Percentiles rank a stretch among this genome's conserved stretches.
Evolutionary conservation across 352 stramenopile species (phyloP).

Genomic region (Pythium dissimile): DNA sequence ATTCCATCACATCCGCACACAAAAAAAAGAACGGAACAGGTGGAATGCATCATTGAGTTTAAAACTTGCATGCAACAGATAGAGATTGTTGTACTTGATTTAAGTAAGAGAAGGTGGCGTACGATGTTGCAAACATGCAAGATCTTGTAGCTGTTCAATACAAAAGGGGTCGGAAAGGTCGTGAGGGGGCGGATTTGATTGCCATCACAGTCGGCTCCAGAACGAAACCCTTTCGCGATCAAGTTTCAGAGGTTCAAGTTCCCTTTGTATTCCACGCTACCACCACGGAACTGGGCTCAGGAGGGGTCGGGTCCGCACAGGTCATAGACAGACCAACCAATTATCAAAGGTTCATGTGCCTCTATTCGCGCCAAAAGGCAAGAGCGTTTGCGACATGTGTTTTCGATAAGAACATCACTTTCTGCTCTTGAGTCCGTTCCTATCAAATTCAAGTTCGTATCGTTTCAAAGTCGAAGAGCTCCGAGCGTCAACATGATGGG

Average conservation of each 20-base stretch:
- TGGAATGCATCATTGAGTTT: background rate
- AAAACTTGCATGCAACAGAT: no score
- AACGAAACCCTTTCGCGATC: conserved; percentile 30
- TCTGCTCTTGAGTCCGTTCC: background rate
- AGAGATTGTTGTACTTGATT: conserved; percentile 9
- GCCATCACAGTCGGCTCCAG: conserved; percentile 15
- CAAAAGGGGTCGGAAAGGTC: conserved; percentile 27
- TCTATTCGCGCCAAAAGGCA: background rate
- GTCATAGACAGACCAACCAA: background rate
- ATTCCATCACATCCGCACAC: conserved; percentile 2
- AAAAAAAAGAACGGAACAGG: conserved; percentile 22
- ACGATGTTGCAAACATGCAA: background rate
- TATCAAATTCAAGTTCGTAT: background rate
- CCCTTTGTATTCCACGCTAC: background rate
- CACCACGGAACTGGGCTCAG: conserved; percentile 2
- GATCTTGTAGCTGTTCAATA: conserved; percentile 1
- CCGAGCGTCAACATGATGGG: conserved; percentile 8
- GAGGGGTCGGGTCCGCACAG: conserved; percentile 16
- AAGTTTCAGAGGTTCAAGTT: conserved; percentile 25
- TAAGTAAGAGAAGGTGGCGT: background rate
- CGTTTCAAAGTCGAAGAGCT: background rate
- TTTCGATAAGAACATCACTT: conserved; percentile 4
- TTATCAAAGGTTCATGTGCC: conserved; percentile 2
- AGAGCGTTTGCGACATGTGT: conserved; percentile 10
- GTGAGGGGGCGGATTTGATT: conserved; percentile 22